Base-by-base conservation (phyloP, 495 filamentous ascomycete species). In the Copromyces sp. region DNA sequence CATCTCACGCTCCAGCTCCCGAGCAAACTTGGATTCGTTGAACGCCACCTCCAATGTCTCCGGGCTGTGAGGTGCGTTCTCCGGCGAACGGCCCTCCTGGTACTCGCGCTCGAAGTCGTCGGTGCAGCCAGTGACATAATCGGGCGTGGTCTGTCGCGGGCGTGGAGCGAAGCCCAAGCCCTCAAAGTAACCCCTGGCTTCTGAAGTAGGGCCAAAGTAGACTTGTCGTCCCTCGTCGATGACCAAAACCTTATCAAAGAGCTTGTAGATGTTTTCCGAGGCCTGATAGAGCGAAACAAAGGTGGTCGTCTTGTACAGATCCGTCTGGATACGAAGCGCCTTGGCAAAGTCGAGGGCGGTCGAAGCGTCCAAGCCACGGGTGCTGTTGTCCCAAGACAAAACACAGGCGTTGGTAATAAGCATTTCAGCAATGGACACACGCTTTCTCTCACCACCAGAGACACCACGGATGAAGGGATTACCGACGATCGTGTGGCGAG, bases 221-320 rank as follows among this genome's bases (percentile, higher is more conserved):
- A 95, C 90, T 78, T 95, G 87, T 16, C 84, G 87, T 17, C 94
- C 94, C 39, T 87, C 85, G 72, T 96, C 91, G 68, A 97, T 92
- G 20, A 96, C 90, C 38, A 95, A 80, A 7, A 95, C 92, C 76
- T 95, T 96, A 82, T 97, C 94, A 74, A 97, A 97, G 68, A 90
- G 88, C 38, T 86, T 86, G 81, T 95, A 97, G 69, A 96, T 96
- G 74, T 88, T 91, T 79, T 97, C 92, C 4, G 89, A 90, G 0
- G 93, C 93, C 76, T 96, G 93, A 75, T 95, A 96, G 2, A 95
- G 83, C 0, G 91, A 92, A 5, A 93, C 92, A 69, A 94, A 93
- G 0, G 92, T 94, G 37, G 89, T 91, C 1, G 88, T 92, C 76
- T 92, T 87, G 85, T 93, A 93, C 69, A 94, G 86, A 77, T 94